Conservation (phyloP, 108 stramenopile species). For the Conticribra guillardii region DNA sequence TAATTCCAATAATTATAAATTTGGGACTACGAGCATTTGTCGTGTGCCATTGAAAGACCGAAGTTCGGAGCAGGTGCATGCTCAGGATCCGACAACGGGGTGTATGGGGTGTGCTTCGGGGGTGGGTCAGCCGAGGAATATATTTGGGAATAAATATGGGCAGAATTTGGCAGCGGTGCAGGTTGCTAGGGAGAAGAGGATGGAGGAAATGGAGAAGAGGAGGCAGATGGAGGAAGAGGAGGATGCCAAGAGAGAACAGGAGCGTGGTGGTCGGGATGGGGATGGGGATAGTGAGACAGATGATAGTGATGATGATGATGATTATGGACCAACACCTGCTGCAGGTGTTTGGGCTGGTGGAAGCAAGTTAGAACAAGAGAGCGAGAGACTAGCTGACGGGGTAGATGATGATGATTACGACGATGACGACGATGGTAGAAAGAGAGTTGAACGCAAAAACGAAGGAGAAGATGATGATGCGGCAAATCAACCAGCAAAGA, state of each 20-base stretch:
- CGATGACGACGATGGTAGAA: slow-evolving; percentile 53
- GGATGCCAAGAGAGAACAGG: slow-evolving; percentile 10
- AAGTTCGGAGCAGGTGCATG: slow-evolving; percentile 61
- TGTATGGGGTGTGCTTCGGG: slow-evolving; percentile 98
- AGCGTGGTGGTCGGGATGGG: slow-evolving; percentile 12
- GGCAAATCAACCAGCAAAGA: slow-evolving; percentile 35
- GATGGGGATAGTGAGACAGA: slow-evolving; percentile 66
- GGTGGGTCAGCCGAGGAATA: slow-evolving; percentile 90
- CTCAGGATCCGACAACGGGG: slow-evolving; percentile 93
- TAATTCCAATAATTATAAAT: slow-evolving; percentile 98
- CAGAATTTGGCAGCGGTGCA: slow-evolving; percentile 99
- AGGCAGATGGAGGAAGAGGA: slow-evolving; percentile 33
- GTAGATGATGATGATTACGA: slow-evolving; percentile 35
- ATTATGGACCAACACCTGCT: slow-evolving; percentile 83
- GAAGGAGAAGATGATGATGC: slow-evolving; percentile 23
- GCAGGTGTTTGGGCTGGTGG: slow-evolving; percentile 86
- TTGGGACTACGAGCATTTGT: slow-evolving; percentile 97
- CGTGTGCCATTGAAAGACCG: slow-evolving; percentile 89
- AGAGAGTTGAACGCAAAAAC: slow-evolving; percentile 2
- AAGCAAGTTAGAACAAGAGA: slow-evolving; percentile 66
- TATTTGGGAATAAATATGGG: slow-evolving; percentile 99
- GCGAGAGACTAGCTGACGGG: slow-evolving; percentile 55
- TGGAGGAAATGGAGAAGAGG: slow-evolving; percentile 58
- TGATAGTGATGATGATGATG: slow-evolving; percentile 68
- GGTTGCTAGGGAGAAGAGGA: slow-evolving; percentile 83